Evolutionary conservation across 2,329 filamentous ascomycete genomes (phyloP), one percentile per base, ranked within the genome.

Genomic region (Monilinia fructigena): DNA sequence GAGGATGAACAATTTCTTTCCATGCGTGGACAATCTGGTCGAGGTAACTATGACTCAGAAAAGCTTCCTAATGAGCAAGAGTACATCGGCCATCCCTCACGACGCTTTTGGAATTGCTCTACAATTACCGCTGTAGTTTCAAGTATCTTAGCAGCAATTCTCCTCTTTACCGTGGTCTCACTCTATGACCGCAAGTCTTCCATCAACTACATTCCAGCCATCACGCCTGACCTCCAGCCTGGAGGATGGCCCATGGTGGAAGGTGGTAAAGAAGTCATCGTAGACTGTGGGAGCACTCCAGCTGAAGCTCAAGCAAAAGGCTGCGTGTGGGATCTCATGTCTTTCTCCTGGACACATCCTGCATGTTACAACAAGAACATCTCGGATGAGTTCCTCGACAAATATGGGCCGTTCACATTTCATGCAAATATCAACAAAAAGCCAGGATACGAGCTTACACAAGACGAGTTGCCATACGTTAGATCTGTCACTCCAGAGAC

Each of bases 271-370:
- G 31, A 28, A 18, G 20, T 35, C 3, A 55, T 55, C 10, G 52
- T 35, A 55, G 52, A 55, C 52, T 66, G 65, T 63, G 65, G 65
- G 11, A 63, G 28, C 18, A 56, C 18, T 54, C 65, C 65, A 42
- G 23, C 52, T 4, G 65, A 66, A 11, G 65, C 65, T 3, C 11
- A 63, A 48, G 65, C 35, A 26, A 48, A 47, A 38, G 65, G 65
- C 6, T 66, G 65, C 10, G 31, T 66, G 11, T 66, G 56, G 56
- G 65, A 66, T 50, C 40, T 63, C 52, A 66, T 66, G 65, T 54
- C 38, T 18, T 66, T 62, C 23, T 38, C 38, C 23, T 66, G 65
- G 65, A 56, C 50, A 11, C 65, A 55, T 56, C 56, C 56, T 10
- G 48, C 38, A 23, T 66, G 65, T 38, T 66, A 45, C 18, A 38